Evolutionary conservation across 306 rosid species (phyloP), one percentile per base, ranked within the genome.

Genomic region (Carpinus fangiana): DNA sequence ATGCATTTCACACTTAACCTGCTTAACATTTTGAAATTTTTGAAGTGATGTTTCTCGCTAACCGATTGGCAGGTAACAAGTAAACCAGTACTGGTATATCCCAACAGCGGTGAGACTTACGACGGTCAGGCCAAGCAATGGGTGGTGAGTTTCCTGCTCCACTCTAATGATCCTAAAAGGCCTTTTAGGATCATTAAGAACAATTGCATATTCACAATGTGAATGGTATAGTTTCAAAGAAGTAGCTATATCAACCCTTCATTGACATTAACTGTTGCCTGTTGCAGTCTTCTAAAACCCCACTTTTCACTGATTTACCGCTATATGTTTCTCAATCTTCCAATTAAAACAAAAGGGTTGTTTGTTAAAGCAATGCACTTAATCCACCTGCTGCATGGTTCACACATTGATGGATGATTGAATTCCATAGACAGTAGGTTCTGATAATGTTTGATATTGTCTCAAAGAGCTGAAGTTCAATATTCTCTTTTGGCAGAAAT

Each of bases 91-190:
- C 77, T 92, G 53, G 82, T 89, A 76, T 94, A 94, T 86, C 98
- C 97, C 66, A 94, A 92, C 88, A 92, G 97, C 17, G 98, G 97
- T 67, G 97, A 94, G 82, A 89, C 92, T 77, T 94, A 92, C 31
- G 84, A 82, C 79, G 87, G 90, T 77, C 87, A 53, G 84, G 67
- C 59, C 77, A 89, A 86, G 81, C 80, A 82, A 60, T 94, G 98
- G 98, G 81, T 72, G 89, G 96, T 94, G 81, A 90, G 93, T 87
- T 18, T 80, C 72, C 18, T 81, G 64, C 77, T 70, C 41, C 45
- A 41, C 38, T 66, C 71, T 36, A 18, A 36, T 14, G 36, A 31
- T 28, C 18, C 2, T 8, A 36, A 61, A 1, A 11, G 18, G 4
- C 65, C 43, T 21, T 61, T 28, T 28, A 61, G 67, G 68, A 28